These are phyloP conservation scores for Yamadazyma nakazawae DNA, from an alignment of 805 yeast species.

Conservation along the genomic window DNA sequence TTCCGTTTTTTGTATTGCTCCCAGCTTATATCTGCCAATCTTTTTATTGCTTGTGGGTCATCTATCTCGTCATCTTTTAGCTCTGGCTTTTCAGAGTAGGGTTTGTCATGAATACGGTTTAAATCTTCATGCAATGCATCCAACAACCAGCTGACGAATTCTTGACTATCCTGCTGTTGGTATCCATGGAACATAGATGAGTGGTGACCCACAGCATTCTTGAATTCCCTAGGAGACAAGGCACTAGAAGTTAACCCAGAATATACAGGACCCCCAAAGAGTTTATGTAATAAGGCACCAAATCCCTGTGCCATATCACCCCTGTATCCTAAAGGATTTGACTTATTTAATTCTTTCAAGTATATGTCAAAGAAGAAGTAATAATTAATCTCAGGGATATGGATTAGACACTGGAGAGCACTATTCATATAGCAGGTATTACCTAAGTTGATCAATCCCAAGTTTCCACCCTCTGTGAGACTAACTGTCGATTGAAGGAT, in stretches of 20 bases:
- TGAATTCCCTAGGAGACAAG: slow-evolving; percentile 72
- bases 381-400: slow-evolving; percentile 75
- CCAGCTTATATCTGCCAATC: slow-evolving; percentile 78
- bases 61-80: slow-evolving; percentile 57
- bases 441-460: slow-evolving; percentile 72
- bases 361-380: slow-evolving; percentile 67
- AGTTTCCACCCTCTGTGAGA: slow-evolving; percentile 37
- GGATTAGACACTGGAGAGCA: slow-evolving; percentile 84
- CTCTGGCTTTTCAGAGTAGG: slow-evolving; percentile 87
- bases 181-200: slow-evolving; percentile 77
- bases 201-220: slow-evolving; percentile 71
- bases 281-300: slow-evolving; percentile 59
- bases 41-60: slow-evolving; percentile 50
- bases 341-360: slow-evolving; percentile 62
- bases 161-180: slow-evolving; percentile 92
- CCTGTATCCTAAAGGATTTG: slow-evolving; percentile 80
- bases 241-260: slow-evolving; percentile 5
- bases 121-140: slow-evolving; percentile 93
- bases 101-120: slow-evolving; percentile 78
- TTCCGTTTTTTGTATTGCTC: slow-evolving; percentile 72
- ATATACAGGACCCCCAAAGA: slow-evolving; percentile 38
- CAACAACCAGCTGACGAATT: slow-evolving; percentile 78
- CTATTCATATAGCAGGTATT: slow-evolving; percentile 95
- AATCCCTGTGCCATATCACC: slow-evolving; percentile 82
- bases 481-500: slow-evolving; percentile 14